Evolutionary conservation across 768 basidiomycete genomes (phyloP).

Genomic region (Solioccasus polychromus): DNA sequence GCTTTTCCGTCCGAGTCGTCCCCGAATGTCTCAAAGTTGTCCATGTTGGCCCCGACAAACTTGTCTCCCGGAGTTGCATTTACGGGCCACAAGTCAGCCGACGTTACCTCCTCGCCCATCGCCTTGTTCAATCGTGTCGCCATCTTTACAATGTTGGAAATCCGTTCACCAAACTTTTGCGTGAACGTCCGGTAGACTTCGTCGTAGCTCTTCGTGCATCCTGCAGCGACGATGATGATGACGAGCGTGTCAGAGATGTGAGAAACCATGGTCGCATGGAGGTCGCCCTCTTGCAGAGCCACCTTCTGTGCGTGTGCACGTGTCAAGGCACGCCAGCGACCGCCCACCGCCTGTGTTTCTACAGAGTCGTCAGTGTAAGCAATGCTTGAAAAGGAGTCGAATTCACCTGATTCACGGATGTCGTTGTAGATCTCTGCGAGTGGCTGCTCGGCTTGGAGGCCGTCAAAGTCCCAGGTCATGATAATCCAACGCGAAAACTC

Average conservation of each 20-base stretch:
- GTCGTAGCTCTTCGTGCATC: constrained; percentile 34
- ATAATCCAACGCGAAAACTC: constrained; percentile 34
- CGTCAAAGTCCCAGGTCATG: constrained; percentile 34
- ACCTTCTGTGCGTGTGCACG: constrained; percentile 40
- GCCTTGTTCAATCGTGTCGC: constrained; percentile 39
- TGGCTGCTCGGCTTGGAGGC: constrained; percentile 27
- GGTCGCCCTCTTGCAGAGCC: constrained; percentile 30
- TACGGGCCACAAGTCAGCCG: constrained; percentile 52
- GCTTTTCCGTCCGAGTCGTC: constrained; percentile 14
- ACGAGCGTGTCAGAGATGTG: constrained; percentile 44
- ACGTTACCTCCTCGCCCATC: constrained; percentile 57
- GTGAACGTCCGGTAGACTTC: constrained; percentile 30
- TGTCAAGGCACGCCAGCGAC: constrained; percentile 56
- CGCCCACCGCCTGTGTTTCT: constrained; percentile 53
- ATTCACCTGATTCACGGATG: constrained; percentile 43
- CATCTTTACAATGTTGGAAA: constrained; percentile 34
- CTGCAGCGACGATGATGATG: constrained; percentile 41
- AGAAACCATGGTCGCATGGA: constrained; percentile 38
- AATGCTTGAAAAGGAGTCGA: not conserved
- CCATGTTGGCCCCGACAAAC: constrained; percentile 45
- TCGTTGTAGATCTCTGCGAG: constrained; percentile 35
- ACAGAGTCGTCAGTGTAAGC: constrained; percentile 2
- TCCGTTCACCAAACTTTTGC: constrained; percentile 34
- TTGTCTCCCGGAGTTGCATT: constrained; percentile 41
- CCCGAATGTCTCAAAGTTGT: constrained; percentile 36